phyloP scores from a whole-genome alignment of 495 filamentous ascomycete genomes.

The Staphylotrichum tortipilum region DNA sequence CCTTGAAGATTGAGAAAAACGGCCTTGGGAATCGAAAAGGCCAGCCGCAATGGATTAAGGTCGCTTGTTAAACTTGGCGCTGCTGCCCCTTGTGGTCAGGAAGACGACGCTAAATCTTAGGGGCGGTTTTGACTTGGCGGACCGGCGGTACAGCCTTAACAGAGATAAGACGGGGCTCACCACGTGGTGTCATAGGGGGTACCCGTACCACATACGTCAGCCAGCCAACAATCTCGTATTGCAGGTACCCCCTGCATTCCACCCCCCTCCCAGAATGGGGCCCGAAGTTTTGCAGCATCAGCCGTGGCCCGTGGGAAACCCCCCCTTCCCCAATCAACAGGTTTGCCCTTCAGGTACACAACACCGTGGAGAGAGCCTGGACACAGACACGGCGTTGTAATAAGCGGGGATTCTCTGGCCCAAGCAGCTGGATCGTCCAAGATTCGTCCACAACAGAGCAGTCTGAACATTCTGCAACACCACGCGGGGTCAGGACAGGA shows the following conservation, averaged over 20 bases:
- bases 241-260: constrained; percentile 1
- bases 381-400: no score
- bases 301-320: background rate
- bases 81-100: background rate
- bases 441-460: no score
- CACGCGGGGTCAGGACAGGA: no score
- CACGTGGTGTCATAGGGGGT: background rate
- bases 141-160: background rate
- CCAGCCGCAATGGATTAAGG: background rate
- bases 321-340: no score
- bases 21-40: background rate
- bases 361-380: no score
- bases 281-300: background rate
- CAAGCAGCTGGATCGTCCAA: no score
- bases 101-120: background rate
- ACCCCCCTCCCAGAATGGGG: background rate
- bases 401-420: no score
- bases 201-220: background rate
- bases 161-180: background rate
- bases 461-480: no score
- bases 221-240: background rate
- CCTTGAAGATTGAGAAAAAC: background rate
- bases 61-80: background rate
- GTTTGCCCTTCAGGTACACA: no score
- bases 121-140: background rate